Evolutionary conservation across 2,329 filamentous ascomycete genomes (phyloP), one percentile per base, ranked within the genome.

Genomic region (Colletotrichum sp.): DNA sequence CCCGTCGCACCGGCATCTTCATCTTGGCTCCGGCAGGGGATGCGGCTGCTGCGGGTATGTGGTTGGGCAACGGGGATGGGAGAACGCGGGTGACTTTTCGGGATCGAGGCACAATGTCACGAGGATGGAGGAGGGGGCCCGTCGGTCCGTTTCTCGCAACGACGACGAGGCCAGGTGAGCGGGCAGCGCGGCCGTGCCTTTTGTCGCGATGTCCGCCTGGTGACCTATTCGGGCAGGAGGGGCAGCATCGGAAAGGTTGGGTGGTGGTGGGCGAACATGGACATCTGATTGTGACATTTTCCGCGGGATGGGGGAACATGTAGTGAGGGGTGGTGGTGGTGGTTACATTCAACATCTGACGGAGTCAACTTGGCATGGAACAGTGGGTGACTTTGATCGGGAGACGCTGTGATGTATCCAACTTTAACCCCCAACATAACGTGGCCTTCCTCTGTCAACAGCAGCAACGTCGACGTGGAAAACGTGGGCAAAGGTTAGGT

Each of bases 121-220:
- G 70, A 76, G 73, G 55, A 28, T 49, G 21, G 18, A 21, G 44
- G 44, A n/a, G 44, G 44, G 63, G 62, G 62, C 49, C 49, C 21
- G 63, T 67, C 73, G 64, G 73, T 65, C 73, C 57, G 69, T 75
- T 26, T 9, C 63, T 49, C n/a, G 59, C 59, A 62, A 13, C 55
- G n/a, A 13, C 55, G n/a, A 49, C 44, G 44, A 49, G 68, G 66
- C 57, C 44, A 76, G 73, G 64, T 68, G 34, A 36, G 68, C 67
- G 67, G 32, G 30, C 28, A 30, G 13, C 36, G 64, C 62, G 30
- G 62, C 72, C 63, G 70, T 65, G 59, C 44, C 63, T 55, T 63
- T 73, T 73, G 26, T 73, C 70, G 70, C 73, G 44, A 64, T 68
- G 69, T 16, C 39, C 63, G 63, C 32, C 63, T 26, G 66, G 63